A percentile compares a stretch with the other conserved stretches of the same genome.
These are phyloP conservation scores for Candida suzukii DNA, from an alignment of 805 yeast genomes.

Conservation along the genomic window DNA sequence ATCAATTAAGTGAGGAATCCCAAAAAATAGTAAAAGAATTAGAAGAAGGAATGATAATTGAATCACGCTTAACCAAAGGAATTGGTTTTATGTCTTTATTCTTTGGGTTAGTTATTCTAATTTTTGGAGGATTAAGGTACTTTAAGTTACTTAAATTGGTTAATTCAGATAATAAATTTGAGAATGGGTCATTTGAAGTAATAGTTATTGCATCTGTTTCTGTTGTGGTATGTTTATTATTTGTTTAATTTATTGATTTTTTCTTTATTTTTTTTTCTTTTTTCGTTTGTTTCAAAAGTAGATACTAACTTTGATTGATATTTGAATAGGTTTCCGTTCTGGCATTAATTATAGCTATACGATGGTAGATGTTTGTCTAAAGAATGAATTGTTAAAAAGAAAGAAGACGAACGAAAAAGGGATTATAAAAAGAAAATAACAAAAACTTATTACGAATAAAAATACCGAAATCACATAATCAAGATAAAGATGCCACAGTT, in stretches of 20 bases:
- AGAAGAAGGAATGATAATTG: slow-evolving; percentile 44
- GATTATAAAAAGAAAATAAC: too few species aligned
- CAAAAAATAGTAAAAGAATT: slow-evolving; percentile 46
- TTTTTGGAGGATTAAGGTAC: slow-evolving; percentile 39
- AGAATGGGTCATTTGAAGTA: slow-evolving; percentile 32
- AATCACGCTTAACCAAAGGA: slow-evolving; percentile 43
- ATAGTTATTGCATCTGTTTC: background rate
- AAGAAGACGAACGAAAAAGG: too few species aligned
- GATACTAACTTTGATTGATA: too few species aligned
- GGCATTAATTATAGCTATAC: too few species aligned
- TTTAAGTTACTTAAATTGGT: slow-evolving; percentile 35
- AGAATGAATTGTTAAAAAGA: too few species aligned
- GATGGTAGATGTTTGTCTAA: too few species aligned
- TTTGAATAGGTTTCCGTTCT: too few species aligned
- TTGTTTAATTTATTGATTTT: background rate
- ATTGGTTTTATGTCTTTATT: slow-evolving; percentile 27
- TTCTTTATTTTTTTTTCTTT: background rate
- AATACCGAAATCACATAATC: too few species aligned
- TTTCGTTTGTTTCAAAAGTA: background rate
- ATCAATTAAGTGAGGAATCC: slow-evolving; percentile 56
- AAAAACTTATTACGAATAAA: too few species aligned
- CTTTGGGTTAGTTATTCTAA: slow-evolving; percentile 34
- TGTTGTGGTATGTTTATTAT: background rate
- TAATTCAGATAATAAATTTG: slow-evolving; percentile 21
- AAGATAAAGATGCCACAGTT: too few species aligned